Base-by-base conservation (phyloP, 495 filamentous ascomycete genomes). In the Aspergillus diversus region DNA sequence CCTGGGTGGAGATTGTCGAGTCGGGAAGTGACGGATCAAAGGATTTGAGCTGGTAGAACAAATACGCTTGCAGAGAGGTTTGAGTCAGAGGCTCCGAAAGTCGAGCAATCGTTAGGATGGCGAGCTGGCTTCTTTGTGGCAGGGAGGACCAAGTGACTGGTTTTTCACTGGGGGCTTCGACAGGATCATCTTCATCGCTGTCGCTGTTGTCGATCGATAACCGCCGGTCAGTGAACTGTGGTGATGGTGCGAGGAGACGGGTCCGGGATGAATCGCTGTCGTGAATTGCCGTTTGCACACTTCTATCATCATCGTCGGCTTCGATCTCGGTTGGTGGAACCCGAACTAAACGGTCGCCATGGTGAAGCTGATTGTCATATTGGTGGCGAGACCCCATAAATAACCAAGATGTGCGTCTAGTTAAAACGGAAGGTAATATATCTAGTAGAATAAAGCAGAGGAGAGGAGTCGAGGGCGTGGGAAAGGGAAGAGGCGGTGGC, bases 61-160 rank as follows among this genome's bases (percentile, higher is more conserved):
- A 83, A 71, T 92, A 93, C 65, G 80, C 81, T 68, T 90, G 88
- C 52, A 95, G 75, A 50, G 87, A 90, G 2, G 89, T 92, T 69
- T 93, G 89, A 0, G 90, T 86, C 13, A 95, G 78, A 4, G 91
- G 91, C 68, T 95, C 91, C 21, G 90, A 91, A 34, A 95, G 76
- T 34, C 92, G 83, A 8, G 91, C 85, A 43, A 92, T 76, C 0
- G 89, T 90, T 55, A 96, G 77, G 61, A 95, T 86, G 5, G 87
- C 74, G 59, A 96, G 79, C 71, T 96, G 92, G 61, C 85, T 79
- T 66, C 92, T 94, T 56, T 83, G 79, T 1, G 92, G 92, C 1
- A 96, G 76, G 52, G 87, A 86, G 32, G 68, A 73, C 89, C 89
- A 91, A n/a, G 84, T 83, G 21, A 90, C 83, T 3, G 83, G 78